Conservation (phyloP, 768 basidiomycete species). For the Austroboletus festivus region DNA sequence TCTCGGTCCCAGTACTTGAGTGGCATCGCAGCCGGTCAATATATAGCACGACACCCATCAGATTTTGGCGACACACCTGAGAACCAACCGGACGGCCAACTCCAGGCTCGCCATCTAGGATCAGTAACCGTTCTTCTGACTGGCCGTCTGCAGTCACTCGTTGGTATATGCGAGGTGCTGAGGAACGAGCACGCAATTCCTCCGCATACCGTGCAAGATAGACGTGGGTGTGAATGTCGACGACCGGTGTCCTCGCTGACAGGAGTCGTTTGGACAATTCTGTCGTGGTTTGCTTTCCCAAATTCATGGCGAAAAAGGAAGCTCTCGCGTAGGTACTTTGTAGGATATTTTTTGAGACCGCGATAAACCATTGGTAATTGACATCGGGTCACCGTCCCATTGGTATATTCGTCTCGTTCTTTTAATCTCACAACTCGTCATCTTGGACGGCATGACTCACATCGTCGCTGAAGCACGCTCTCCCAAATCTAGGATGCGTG, state of each 20-base stretch:
- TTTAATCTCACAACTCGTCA: not conserved
- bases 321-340: not conserved
- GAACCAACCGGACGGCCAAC: constrained; percentile 78
- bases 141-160: constrained; percentile 41
- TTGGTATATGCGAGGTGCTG: constrained; percentile 65
- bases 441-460: constrained; percentile 3
- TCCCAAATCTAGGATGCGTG: constrained; percentile 17
- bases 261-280: constrained; percentile 19
- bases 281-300: constrained; percentile 24
- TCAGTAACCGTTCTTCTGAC: constrained; percentile 67
- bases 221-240: constrained; percentile 86
- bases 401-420: constrained; percentile 1
- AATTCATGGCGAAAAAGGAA: constrained; percentile 23
- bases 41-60: not conserved
- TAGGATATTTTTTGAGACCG: not conserved
- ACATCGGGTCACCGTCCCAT: constrained; percentile 1
- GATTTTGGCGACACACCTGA: constrained; percentile 43
- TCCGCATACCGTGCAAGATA: constrained; percentile 79
- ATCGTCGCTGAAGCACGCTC: constrained; percentile 6
- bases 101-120: constrained; percentile 76
- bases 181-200: constrained; percentile 59
- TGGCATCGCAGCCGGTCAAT: constrained; percentile 1
- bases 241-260: constrained; percentile 39
- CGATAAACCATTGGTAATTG: constrained; percentile 10
- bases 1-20: constrained; percentile 69